Conservation (phyloP, 1,284 basidiomycete genomes). For the Ceratorhiza oryzae-sativae region DNA sequence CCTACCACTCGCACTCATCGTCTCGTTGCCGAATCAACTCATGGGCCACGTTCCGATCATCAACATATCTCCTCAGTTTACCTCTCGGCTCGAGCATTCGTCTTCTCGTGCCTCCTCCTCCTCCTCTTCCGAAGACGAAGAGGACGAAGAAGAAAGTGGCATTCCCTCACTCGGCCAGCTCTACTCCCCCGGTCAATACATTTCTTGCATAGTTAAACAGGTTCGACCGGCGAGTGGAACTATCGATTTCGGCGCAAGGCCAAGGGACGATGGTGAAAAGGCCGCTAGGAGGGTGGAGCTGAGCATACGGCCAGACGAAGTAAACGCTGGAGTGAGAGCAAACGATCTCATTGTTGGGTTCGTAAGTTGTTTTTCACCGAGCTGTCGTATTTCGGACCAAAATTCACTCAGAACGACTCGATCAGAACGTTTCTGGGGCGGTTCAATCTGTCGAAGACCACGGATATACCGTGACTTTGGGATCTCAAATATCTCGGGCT, state of each 20-base stretch:
- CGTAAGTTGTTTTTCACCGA: conserved; percentile 55
- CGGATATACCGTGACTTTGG: conserved; percentile 93
- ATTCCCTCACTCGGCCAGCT: conserved; percentile 77
- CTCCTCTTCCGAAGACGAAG: conserved; percentile 56
- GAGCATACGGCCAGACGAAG: conserved; percentile 81
- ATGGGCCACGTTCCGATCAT: conserved; percentile 96
- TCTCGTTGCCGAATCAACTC: conserved; percentile 95
- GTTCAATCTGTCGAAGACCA: conserved; percentile 93
- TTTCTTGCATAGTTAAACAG: conserved; percentile 78
- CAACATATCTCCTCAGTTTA: conserved; percentile 87
- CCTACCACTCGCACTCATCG: conserved; percentile 87
- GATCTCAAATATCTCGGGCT: conserved; percentile 74
- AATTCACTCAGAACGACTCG: not conserved
- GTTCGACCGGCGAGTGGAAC: conserved; percentile 64
- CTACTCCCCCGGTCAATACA: conserved; percentile 85
- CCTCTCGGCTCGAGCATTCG: conserved; percentile 58
- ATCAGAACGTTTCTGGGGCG: conserved; percentile 64
- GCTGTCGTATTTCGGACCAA: not conserved
- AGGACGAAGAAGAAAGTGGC: conserved; percentile 53
- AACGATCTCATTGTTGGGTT: conserved; percentile 80
- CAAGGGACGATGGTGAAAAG: conserved; percentile 69
- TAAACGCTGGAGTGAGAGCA: conserved; percentile 84
- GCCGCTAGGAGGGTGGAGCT: conserved; percentile 85
- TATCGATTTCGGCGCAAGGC: conserved; percentile 60
- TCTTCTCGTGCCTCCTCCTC: conserved; percentile 46